Evolutionary conservation across 768 basidiomycete genomes (phyloP).

Genomic region (Termitomyces sp.): DNA sequence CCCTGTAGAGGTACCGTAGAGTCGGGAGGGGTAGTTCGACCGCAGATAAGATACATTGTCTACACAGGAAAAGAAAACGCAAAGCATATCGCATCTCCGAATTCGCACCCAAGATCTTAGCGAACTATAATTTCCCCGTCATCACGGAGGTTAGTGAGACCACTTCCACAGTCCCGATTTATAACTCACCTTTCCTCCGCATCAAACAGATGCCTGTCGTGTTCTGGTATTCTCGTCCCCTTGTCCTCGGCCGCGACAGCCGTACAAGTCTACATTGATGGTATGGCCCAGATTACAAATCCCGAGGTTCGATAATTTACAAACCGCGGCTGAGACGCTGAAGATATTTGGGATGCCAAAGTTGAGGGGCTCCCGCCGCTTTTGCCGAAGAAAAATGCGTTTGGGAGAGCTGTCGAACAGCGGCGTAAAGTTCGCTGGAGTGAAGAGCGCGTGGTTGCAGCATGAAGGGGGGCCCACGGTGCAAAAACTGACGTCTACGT

Average conservation of each 20-base stretch:
- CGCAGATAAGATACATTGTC: too few relatives aligned
- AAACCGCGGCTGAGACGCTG: constrained; percentile 47
- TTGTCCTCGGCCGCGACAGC: constrained; percentile 75
- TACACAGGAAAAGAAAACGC: constrained; percentile 34
- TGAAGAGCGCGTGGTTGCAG: constrained; percentile 32
- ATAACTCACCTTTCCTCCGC: not conserved
- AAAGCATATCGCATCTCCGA: constrained; percentile 65
- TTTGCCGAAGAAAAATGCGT: constrained; percentile 23
- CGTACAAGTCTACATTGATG: constrained; percentile 77
- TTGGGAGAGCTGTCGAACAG: constrained; percentile 9
- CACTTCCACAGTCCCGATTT: not conserved
- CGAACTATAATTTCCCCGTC: constrained; percentile 58
- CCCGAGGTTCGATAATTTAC: constrained; percentile 37
- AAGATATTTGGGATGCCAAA: constrained; percentile 49
- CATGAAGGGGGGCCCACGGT: constrained; percentile 10
- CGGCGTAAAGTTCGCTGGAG: constrained; percentile 48
- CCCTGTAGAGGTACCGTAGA: constrained; percentile 26
- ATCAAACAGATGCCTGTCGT: constrained; percentile 32
- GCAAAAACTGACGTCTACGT: not conserved
- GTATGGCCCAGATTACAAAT: constrained; percentile 53
- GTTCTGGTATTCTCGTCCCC: constrained; percentile 73
- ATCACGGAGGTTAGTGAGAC: constrained; percentile 68
- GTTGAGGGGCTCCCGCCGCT: constrained; percentile 74
- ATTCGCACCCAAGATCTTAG: constrained; percentile 68
- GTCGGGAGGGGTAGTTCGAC: constrained; percentile 59